Evolutionary conservation across 2,329 filamentous ascomycete species (phyloP), one percentile per base, ranked within the genome.

Genomic region (Ascochyta clinopodiicola): DNA sequence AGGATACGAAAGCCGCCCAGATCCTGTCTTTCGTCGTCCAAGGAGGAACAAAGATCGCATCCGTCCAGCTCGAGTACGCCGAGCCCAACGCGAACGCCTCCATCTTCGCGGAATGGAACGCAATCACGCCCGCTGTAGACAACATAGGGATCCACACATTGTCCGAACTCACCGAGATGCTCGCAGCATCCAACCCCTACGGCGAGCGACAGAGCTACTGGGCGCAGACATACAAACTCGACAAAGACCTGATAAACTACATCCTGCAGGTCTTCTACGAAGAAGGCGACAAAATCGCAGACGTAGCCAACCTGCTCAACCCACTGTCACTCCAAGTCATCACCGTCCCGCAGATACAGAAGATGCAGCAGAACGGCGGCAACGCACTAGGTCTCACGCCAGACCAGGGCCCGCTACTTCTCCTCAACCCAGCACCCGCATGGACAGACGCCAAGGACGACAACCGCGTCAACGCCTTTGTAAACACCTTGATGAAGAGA

Each of bases 81-180:
- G 61, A 68, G 6, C 70, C 70, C 31, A 40, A 69, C 32, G 51
- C 56, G 32, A 48, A 64, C 42, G 59, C 68, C 6, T 34, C 64
- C 1, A 62, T 72, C 22, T 67, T 74, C 19, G 47, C 52, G 17
- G 66, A 69, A 34, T 69, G 63, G 59, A 66, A 62, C 29, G 63
- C 64, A 13, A 68, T 74, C 31, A 67, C 66, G 2, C 47, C 61
- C 5, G 56, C 67, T n/a, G 39, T 55, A 1, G 69, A 73, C 39
- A 61, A 58, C 15, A 73, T 67, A 2, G 51, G 48, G 3, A 40
- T 73, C 22, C 53, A 56, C 24, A 68, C 61, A 12, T 61, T 73
- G 8, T 50, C 64, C 1, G 59, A 66, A 5, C 21, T 69, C 24
- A 66, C 66, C 3, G 47, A 63, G 12, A 45, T 60, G 36, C 51